Evolutionary conservation across 176 grass and related monocot species (phyloP), one percentile per base, ranked within the genome.

Genomic region (Oropetium thomaeum): DNA sequence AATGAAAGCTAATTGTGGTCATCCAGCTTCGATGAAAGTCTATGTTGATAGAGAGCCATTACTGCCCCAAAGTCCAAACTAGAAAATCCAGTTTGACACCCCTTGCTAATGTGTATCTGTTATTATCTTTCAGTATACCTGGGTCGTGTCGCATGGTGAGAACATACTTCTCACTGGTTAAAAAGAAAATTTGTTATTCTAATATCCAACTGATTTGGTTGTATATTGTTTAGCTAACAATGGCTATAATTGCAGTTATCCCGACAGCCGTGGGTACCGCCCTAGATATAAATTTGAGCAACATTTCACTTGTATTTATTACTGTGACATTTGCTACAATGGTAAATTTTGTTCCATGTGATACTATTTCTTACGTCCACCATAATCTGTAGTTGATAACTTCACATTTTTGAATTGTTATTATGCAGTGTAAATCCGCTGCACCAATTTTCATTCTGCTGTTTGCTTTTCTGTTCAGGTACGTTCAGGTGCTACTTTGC

Each of bases 311-410:
- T 70, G 91, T 95, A 84, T 99, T 95, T 82, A 95, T 99, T 81
- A 88, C 89, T 9, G 96, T 99, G 79, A 95, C 96, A 75, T 99
- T 99, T 88, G 96, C 96, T 88, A 95, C 96, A 69, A 99, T 99
- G 96, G 96, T 99, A 88, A 69, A 70, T 39, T 85, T 88, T 23
- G 42, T 87, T 76, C 26, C 74, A 73, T 6, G 22, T 80, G 5
- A 44, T 64, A 67, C 43, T 76, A 58, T 63, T 47, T 77, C 13
- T 7, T 82, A 39, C 19, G 15, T 40, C 42, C 38, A 39, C 52
- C 23, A n/a, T n/a, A 80, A 11, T 60, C 80, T 27, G 15, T 59
- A 58, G 17, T 62, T 73, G 43, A 63, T 34, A 66, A 80, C 78
- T 82, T 65, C 47, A 82, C 43, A 23, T 35, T 37, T 54, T 49